Conservation (phyloP, 2,329 filamentous ascomycete genomes). For the Ramularia collo-cygni region DNA sequence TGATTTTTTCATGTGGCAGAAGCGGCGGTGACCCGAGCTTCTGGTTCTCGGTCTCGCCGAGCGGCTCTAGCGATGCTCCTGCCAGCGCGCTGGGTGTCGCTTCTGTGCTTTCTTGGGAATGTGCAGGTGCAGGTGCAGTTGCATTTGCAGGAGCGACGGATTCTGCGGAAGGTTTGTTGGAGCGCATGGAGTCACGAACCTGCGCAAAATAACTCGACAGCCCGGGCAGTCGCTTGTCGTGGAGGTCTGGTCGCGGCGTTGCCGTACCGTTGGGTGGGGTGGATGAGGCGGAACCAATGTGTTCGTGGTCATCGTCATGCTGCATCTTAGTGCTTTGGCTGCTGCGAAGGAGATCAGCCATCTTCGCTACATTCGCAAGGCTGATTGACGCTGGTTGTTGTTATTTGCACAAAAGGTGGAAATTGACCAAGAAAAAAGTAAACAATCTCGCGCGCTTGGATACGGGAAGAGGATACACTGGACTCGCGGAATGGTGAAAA, state of each 20-base stretch:
- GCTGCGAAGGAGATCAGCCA: slow-evolving; percentile 21
- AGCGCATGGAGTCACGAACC: slow-evolving; percentile 81
- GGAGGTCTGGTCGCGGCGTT: slow-evolving; percentile 83
- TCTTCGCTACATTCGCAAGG: slow-evolving; percentile 7
- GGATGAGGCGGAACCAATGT: slow-evolving; percentile 72
- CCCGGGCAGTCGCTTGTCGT: slow-evolving; percentile 86
- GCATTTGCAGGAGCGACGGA: slow-evolving; percentile 24
- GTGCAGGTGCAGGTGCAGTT: slow-evolving; percentile 30
- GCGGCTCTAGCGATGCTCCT: slow-evolving; percentile 31
- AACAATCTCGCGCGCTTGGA: too few species aligned
- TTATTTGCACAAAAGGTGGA: slow-evolving; percentile 5
- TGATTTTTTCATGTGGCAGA: slow-evolving; percentile 31
- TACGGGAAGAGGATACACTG: too few species aligned
- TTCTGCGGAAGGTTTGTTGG: slow-evolving; percentile 31
- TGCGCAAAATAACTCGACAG: slow-evolving; percentile 96
- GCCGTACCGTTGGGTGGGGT: slow-evolving; percentile 78
- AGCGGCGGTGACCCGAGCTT: slow-evolving; percentile 27
- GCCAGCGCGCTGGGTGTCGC: slow-evolving; percentile 9
- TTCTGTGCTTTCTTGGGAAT: slow-evolving; percentile 9
- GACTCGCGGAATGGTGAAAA: slow-evolving; percentile 2
- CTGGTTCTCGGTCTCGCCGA: slow-evolving; percentile 18
- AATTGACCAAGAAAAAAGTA: too few species aligned
- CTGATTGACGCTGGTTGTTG: too few species aligned
- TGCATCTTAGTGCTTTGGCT: slow-evolving; percentile 29
- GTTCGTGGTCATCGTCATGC: slow-evolving; percentile 62